Base-by-base conservation (phyloP, 2,329 filamentous ascomycete species). In the Neurospora crassa region DNA sequence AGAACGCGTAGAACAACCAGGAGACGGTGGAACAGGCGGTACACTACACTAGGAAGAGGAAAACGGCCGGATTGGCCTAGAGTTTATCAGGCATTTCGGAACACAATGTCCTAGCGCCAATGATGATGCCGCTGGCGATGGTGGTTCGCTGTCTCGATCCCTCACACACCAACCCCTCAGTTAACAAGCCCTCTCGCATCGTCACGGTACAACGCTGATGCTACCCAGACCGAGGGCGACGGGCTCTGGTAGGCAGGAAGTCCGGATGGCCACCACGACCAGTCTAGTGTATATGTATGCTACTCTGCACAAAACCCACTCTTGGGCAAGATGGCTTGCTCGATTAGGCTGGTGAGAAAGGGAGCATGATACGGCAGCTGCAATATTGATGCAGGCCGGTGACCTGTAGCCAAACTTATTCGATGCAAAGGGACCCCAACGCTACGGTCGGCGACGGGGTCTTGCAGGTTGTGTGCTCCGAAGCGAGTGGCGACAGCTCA, bases 1-100 rank as follows among this genome's bases (percentile, higher is more conserved):
- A 16, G 53, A 63, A 63, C 24, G 53, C 53, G 53, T 18, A 16
- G 53, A 63, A 63, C 24, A 63, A 63, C 5, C 29, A 20, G 12
- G 47, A 53, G 47, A 29, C 45, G 20, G 47, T 29, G 20, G 2
- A 45, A 45, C n/a, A n/a, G 20, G n/a, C 24, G 45, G 5, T 53
- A 24, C 34, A 37, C 34, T 8, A 37, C 34, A 37, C 34, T 8
- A 37, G 14, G 24, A 43, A 53, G 69, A 68, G 72, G 71, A 71
- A 69, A 34, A 67, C 68, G 43, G 68, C 71, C 68, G 69, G 72
- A 71, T 74, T 73, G 70, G 70, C 42, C 69, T 68, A 45, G 40
- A 37, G 69, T 68, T 72, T 74, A 73, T 72, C 74, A 72, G 72
- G 72, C 53, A 72, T 70, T 74, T 71, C 71, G 71, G 69, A 70